phyloP scores from a whole-genome alignment of 2,329 filamentous ascomycete species.

The Metarhizium anisopliae region DNA sequence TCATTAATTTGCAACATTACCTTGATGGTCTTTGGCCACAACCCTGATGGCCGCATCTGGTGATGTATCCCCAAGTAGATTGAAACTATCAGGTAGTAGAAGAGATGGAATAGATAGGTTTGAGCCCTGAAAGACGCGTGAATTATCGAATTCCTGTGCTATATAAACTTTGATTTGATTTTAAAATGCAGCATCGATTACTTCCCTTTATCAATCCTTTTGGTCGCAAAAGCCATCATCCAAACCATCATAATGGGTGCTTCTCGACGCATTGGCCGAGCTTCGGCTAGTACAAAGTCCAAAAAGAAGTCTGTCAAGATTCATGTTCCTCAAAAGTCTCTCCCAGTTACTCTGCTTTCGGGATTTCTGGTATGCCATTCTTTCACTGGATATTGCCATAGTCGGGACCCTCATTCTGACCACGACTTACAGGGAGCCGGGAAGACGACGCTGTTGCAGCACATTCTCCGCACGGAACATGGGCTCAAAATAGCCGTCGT shows the following conservation, averaged over 20 bases:
- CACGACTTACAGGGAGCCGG: slow-evolving; percentile 46
- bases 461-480: slow-evolving; percentile 59
- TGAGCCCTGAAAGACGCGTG: not conserved
- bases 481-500: slow-evolving; percentile 62
- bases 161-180: not conserved
- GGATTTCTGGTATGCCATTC: slow-evolving; percentile 20
- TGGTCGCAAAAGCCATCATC: too few species aligned
- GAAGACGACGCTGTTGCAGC: slow-evolving; percentile 61
- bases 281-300: not conserved
- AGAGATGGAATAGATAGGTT: not conserved
- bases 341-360: slow-evolving; percentile 26
- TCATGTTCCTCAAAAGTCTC: slow-evolving; percentile 11
- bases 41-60: slow-evolving; percentile 5
- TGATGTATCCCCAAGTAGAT: slow-evolving; percentile 1
- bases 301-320: slow-evolving; percentile 3
- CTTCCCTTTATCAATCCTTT: not conserved
- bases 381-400: not conserved
- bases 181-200: not conserved
- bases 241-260: not conserved
- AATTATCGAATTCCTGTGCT: too few species aligned
- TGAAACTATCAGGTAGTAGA: not conserved
- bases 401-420: too few species aligned
- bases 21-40: slow-evolving; percentile 3
- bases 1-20: not conserved
- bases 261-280: not conserved